Evolutionary conservation across 805 yeast species (phyloP).

Genomic region (Saccharomycopsis fibuligera): DNA sequence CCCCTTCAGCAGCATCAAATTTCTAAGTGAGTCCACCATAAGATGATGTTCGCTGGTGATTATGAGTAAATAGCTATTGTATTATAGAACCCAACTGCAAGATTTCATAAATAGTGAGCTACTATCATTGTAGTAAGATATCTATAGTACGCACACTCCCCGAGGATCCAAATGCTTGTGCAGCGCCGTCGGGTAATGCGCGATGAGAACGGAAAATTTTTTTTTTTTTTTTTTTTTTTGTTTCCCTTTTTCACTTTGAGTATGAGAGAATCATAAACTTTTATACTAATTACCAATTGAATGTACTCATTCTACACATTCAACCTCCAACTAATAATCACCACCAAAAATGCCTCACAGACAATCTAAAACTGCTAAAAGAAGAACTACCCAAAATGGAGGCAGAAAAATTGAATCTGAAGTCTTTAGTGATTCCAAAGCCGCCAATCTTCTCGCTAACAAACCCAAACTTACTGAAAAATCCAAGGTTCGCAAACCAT

Average conservation of each 20-base stretch:
- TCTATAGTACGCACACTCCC: no score
- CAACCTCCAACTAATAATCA: neutral
- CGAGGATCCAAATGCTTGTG: no score
- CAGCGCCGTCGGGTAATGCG: conserved; percentile 4
- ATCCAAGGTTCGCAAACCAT: conserved; percentile 43
- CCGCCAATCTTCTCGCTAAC: conserved; percentile 55
- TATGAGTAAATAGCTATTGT: no score
- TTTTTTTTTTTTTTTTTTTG: no score
- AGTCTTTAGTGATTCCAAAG: conserved; percentile 57
- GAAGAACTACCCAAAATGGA: conserved; percentile 45
- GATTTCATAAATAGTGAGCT: no score
- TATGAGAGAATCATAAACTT: no score
- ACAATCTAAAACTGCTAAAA: conserved; percentile 55
- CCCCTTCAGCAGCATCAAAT: conserved; percentile 17
- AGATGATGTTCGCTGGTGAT: no score
- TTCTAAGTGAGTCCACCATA: conserved; percentile 15
- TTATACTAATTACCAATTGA: no score
- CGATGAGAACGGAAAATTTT: neutral
- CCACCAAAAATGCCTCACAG: conserved; percentile 43
- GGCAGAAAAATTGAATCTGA: conserved; percentile 58
- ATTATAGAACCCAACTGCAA: no score
- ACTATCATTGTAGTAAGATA: no score
- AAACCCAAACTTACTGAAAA: conserved; percentile 55
- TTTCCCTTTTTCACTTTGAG: no score
- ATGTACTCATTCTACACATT: no score